Conservation (phyloP, 78 protist species). For the Tieghemostelium lacteum region DNA sequence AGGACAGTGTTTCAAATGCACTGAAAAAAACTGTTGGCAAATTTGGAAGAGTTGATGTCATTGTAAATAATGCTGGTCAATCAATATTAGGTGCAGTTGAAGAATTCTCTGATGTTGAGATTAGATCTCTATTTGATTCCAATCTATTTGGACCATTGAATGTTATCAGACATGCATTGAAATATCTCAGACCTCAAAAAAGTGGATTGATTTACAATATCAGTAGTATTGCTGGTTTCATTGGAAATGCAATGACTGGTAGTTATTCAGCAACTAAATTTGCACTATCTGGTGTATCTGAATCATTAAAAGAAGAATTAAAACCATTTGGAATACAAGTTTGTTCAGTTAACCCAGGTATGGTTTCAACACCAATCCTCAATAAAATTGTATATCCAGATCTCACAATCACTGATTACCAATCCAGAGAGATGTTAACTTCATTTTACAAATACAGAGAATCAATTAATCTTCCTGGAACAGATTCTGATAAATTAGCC, state of each 20-base stretch:
- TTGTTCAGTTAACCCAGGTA: slow-evolving; percentile 4
- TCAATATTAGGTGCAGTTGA: slow-evolving; percentile 1
- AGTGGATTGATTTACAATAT: slow-evolving; percentile 19
- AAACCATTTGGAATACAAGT: not conserved
- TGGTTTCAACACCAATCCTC: not conserved
- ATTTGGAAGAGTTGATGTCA: too few species aligned
- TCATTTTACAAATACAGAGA: not conserved
- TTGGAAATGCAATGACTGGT: not conserved
- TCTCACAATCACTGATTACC: too few species aligned
- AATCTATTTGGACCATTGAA: not conserved
- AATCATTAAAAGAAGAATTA: not conserved
- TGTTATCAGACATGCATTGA: not conserved
- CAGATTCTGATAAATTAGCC: slow-evolving; percentile 9
- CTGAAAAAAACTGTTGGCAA: too few species aligned
- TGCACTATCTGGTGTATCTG: not conserved
- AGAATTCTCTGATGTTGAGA: not conserved
- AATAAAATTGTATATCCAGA: not conserved
- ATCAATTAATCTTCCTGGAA: not conserved
- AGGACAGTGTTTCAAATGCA: too few species aligned
- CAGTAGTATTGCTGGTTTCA: not conserved
- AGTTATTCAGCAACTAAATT: too few species aligned
- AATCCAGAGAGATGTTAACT: not conserved
- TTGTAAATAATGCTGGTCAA: too few species aligned
- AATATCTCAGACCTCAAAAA: slow-evolving; percentile 7
- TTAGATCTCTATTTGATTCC: not conserved